Conservation (phyloP, 371 early-diverging fungal species). For the Mucor ambiguus region DNA sequence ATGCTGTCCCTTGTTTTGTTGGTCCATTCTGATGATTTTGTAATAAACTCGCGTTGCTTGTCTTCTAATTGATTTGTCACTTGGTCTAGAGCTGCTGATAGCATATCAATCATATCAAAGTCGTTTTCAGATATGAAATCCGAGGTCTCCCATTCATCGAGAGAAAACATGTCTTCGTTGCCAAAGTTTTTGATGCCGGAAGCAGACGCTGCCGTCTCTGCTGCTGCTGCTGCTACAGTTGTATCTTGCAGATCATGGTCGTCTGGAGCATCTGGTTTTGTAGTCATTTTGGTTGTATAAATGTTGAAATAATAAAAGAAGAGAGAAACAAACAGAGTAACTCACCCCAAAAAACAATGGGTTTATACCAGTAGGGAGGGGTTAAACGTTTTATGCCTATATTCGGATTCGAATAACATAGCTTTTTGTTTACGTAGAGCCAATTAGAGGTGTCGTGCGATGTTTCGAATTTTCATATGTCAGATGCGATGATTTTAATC, state of each 20-base stretch:
- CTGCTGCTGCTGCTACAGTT: background rate
- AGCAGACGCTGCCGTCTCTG: background rate
- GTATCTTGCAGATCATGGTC: background rate
- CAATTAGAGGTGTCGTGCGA: background rate
- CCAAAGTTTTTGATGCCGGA: background rate
- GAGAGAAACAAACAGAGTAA: background rate
- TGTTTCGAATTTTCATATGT: constrained; percentile 3
- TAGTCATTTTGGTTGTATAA: background rate
- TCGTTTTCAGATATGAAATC: constrained; percentile 34
- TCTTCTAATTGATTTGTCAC: constrained; percentile 51
- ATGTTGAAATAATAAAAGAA: background rate
- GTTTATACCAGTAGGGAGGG: background rate
- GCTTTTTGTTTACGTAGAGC: background rate
- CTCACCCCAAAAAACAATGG: background rate
- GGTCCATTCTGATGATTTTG: constrained; percentile 47
- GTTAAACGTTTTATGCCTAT: constrained; percentile 5
- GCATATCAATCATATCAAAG: constrained; percentile 38
- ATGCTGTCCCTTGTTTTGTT: constrained; percentile 43
- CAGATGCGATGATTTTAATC: background rate
- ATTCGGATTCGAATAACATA: background rate
- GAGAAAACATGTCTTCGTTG: constrained; percentile 17
- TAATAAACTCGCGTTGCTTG: constrained; percentile 36
- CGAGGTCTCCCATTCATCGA: constrained; percentile 22
- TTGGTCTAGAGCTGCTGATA: constrained; percentile 50
- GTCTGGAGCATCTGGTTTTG: background rate